Evolutionary conservation across 192 early-diverging fungal species (phyloP), one percentile per base, ranked within the genome.

Genomic region (Mortierella alpina): DNA sequence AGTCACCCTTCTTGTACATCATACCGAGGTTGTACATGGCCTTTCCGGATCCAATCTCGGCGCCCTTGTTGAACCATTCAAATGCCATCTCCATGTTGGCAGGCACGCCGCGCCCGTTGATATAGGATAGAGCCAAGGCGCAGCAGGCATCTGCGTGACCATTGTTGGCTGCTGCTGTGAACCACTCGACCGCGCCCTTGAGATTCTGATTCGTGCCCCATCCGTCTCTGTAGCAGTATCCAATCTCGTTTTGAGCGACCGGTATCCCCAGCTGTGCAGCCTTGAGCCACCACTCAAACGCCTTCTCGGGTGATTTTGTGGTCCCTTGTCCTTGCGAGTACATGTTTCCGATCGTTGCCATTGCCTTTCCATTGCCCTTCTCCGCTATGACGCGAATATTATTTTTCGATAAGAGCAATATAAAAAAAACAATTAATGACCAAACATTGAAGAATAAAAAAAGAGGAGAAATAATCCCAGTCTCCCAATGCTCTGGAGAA

Each of bases 131-230:
- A 8, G 92, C 95, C 22, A 96, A 82, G 6, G 92, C 92, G 74
- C 93, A 95, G 73, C 93, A 91, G 22, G 93, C 94, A 2, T 93
- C 76, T 54, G 92, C 91, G 72, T 94, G 91, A 12, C 93, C 93
- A 59, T 86, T 87, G 59, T 83, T 73, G 20, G 94, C 94, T 56
- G 86, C 76, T 54, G 82, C 75, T 53, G 83, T 77, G 72, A 88
- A 95, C 92, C 91, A 94, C 50, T 85, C 82, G 14, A 85, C 84
- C 3, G 88, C 88, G 31, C 71, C 78, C 23, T 83, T 75, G 45
- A 61, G 54, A 82, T 89, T 68, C 48, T 73, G 63, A 39, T 84
- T 84, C 39, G 78, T 73, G 45, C 90, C 90, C 72, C 90, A 87
- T 41, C 91, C 91, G 63, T 85, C 84, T 61, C 90, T 87, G 72